These are phyloP conservation scores for Paracoccidioides brasiliensis DNA, from an alignment of 2,329 filamentous ascomycete genomes.

Conservation along the genomic window DNA sequence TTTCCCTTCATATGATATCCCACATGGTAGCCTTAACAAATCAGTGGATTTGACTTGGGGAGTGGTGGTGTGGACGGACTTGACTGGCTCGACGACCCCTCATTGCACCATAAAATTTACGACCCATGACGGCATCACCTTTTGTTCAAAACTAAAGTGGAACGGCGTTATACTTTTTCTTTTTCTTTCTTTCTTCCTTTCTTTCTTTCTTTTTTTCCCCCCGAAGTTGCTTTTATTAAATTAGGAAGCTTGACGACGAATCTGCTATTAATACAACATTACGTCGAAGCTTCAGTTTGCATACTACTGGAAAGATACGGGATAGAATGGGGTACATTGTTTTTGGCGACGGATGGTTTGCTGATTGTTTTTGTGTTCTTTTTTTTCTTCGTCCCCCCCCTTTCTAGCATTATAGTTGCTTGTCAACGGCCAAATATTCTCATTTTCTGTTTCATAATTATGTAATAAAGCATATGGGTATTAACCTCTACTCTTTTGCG, in stretches of 20 bases:
- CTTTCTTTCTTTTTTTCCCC: background rate
- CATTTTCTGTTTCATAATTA: constrained; percentile 1
- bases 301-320: constrained; percentile 1
- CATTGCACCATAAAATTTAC: constrained; percentile 6
- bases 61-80: constrained; percentile 2
- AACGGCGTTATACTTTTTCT: constrained; percentile 6
- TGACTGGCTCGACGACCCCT: constrained; percentile 5
- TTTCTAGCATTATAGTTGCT: background rate
- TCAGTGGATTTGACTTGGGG: background rate
- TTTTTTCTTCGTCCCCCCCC: background rate
- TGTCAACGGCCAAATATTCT: constrained; percentile 3
- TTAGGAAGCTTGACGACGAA: background rate
- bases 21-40: background rate
- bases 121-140: constrained; percentile 8
- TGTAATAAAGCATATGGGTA: background rate
- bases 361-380: background rate
- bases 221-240: background rate
- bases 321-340: background rate
- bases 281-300: background rate
- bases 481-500: background rate
- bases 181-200: constrained; percentile 1
- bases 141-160: constrained; percentile 6
- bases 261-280: constrained; percentile 1
- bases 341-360: background rate
- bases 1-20: background rate